A percentile compares a stretch with the other conserved stretches of the same genome.
Evolutionary conservation across 2,329 filamentous ascomycete genomes (phyloP).

Genomic region (Beauveria sp.): DNA sequence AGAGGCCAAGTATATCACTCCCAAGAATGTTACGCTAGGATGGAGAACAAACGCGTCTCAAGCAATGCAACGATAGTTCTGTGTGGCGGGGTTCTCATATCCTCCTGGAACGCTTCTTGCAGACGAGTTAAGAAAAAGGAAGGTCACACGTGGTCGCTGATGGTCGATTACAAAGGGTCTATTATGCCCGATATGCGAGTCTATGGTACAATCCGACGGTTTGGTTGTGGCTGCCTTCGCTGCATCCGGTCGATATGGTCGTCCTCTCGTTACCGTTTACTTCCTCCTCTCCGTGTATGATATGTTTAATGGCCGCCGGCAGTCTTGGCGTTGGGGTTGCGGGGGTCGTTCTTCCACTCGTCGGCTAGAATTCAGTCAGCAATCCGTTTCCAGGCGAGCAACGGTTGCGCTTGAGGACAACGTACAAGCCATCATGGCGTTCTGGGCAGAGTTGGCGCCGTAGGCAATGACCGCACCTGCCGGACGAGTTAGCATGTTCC

Average conservation of each 20-base stretch:
- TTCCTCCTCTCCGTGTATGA: neutral
- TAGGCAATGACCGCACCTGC: slow-evolving; percentile 79
- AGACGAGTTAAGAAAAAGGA: neutral
- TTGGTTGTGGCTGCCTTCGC: slow-evolving; percentile 1
- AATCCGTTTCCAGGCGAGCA: neutral
- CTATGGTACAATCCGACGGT: slow-evolving; percentile 13
- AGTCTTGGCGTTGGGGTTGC: slow-evolving; percentile 61
- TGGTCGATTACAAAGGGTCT: slow-evolving; percentile 13
- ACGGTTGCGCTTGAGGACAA: slow-evolving; percentile 7
- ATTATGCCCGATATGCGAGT: slow-evolving; percentile 13
- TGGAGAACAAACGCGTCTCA: too few species aligned
- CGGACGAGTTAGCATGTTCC: slow-evolving; percentile 9
- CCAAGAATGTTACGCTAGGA: neutral
- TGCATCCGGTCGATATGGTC: slow-evolving; percentile 10
- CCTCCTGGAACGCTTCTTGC: neutral
- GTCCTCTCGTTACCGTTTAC: neutral
- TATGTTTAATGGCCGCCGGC: slow-evolving; percentile 35
- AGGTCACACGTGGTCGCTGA: neutral
- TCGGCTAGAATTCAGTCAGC: slow-evolving; percentile 53
- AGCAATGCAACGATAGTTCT: neutral
- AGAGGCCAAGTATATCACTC: neutral
- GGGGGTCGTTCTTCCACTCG: slow-evolving; percentile 95
- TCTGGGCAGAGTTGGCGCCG: slow-evolving; percentile 80
- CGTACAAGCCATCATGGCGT: slow-evolving; percentile 69
- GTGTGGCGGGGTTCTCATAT: neutral